phyloP scores from a whole-genome alignment of 148 eudicot genomes.

The Dysphania ambrosioides region DNA sequence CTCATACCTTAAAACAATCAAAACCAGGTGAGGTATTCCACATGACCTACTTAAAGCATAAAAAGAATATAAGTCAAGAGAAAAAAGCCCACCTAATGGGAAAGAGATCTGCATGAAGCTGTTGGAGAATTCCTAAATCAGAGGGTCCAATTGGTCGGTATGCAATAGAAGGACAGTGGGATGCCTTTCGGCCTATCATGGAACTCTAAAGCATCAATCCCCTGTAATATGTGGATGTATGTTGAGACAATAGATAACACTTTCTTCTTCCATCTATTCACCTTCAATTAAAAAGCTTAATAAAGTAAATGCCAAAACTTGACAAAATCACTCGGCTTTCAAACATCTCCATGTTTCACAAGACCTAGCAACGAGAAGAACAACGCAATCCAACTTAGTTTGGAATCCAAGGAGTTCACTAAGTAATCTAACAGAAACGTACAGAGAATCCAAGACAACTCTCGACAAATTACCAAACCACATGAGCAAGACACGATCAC shows the following conservation, averaged over 20 bases:
- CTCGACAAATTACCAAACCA: not conserved
- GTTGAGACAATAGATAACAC: conserved; percentile 22
- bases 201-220: conserved; percentile 47
- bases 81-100: conserved; percentile 67
- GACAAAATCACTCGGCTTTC: conserved; percentile 1
- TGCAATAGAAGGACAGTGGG: conserved; percentile 52
- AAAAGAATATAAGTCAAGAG: not conserved
- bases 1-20: conserved; percentile 59
- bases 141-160: conserved; percentile 79
- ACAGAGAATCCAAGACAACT: not conserved
- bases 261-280: conserved; percentile 51
- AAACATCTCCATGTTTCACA: conserved; percentile 3
- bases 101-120: conserved; percentile 71
- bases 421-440: not conserved
- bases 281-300: conserved; percentile 21
- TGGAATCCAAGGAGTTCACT: not conserved
- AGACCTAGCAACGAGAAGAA: not conserved
- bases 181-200: conserved; percentile 54
- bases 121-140: conserved; percentile 59
- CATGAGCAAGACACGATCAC: not conserved
- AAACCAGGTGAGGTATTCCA: not conserved
- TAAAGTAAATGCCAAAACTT: conserved; percentile 7
- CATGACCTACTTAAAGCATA: not conserved
- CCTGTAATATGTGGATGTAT: conserved; percentile 39
- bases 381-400: not conserved